Percentiles rank a stretch among this genome's conserved stretches.
Conservation (phyloP, 2,329 filamentous ascomycete genomes). For the Botrytis aclada region DNA sequence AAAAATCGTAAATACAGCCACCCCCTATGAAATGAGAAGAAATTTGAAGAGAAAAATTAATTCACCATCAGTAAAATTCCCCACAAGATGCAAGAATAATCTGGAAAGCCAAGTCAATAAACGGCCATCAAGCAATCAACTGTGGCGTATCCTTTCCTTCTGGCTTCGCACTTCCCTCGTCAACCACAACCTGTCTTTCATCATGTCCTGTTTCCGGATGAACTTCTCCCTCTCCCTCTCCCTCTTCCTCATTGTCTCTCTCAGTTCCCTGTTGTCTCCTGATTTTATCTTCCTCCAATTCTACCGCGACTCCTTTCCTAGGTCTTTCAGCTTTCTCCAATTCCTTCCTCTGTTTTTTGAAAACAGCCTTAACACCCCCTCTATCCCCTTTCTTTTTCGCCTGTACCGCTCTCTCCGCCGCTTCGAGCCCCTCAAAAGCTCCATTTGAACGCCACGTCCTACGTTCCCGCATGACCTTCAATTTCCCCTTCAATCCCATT, state of each 20-base stretch:
- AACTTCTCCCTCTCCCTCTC: neutral
- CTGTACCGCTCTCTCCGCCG: constrained; percentile 46
- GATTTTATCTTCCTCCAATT: constrained; percentile 7
- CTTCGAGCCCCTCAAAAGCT: constrained; percentile 47
- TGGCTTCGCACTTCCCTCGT: neutral
- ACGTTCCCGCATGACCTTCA: constrained; percentile 40
- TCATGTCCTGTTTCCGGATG: neutral
- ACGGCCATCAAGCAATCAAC: neutral
- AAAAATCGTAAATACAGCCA: neutral
- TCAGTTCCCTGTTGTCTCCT: neutral
- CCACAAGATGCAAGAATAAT: neutral
- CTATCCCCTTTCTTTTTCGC: constrained; percentile 44
- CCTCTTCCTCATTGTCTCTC: neutral
- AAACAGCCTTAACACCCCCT: constrained; percentile 47
- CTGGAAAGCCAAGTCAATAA: neutral
- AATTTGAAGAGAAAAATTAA: neutral
- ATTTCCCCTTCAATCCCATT: constrained; percentile 33
- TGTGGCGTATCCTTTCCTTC: neutral
- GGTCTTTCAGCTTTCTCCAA: constrained; percentile 46
- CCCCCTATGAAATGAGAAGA: neutral
- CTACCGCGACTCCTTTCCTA: neutral
- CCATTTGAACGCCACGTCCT: constrained; percentile 42
- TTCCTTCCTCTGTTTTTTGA: constrained; percentile 45
- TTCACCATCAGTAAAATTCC: neutral
- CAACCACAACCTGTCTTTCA: constrained; percentile 1